Conservation (phyloP, 208 protist genomes). For the Leishmania amazonensis region DNA sequence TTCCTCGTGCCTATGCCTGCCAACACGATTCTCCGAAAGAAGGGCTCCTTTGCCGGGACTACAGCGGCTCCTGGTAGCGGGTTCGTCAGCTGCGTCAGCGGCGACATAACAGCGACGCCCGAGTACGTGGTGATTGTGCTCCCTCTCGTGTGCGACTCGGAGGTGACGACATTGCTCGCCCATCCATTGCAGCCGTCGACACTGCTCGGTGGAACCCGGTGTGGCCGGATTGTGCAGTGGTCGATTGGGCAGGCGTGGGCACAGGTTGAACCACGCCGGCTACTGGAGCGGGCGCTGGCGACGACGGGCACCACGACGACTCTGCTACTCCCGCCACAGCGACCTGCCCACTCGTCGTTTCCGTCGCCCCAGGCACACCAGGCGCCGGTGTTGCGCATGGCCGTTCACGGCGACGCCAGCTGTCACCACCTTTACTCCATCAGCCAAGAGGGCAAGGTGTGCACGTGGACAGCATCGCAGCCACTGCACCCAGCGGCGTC, state of each 20-base stretch:
- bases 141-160: conserved; percentile 61
- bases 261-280: conserved; percentile 28
- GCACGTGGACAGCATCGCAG: conserved; percentile 57
- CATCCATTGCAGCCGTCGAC: conserved; percentile 44
- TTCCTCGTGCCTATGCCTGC: conserved; percentile 30
- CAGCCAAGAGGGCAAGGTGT: conserved; percentile 70
- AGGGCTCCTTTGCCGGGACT: conserved; percentile 22
- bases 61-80: conserved; percentile 6
- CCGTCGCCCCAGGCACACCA: conserved; percentile 71
- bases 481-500: conserved; percentile 43
- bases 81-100: not conserved
- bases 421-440: conserved; percentile 72
- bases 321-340: conserved; percentile 38
- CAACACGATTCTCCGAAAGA: conserved; percentile 12
- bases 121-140: conserved; percentile 42
- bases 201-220: conserved; percentile 52
- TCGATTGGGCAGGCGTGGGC: conserved; percentile 33
- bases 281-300: conserved; percentile 37
- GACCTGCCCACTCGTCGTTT: conserved; percentile 53
- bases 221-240: conserved; percentile 60
- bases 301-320: conserved; percentile 42
- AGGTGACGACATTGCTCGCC: conserved; percentile 43
- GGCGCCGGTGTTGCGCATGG: conserved; percentile 47
- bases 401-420: conserved; percentile 63
- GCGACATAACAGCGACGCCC: conserved; percentile 3